Evolutionary conservation across 2,329 filamentous ascomycete genomes (phyloP).

Genomic region (Alternaria arborescens): DNA sequence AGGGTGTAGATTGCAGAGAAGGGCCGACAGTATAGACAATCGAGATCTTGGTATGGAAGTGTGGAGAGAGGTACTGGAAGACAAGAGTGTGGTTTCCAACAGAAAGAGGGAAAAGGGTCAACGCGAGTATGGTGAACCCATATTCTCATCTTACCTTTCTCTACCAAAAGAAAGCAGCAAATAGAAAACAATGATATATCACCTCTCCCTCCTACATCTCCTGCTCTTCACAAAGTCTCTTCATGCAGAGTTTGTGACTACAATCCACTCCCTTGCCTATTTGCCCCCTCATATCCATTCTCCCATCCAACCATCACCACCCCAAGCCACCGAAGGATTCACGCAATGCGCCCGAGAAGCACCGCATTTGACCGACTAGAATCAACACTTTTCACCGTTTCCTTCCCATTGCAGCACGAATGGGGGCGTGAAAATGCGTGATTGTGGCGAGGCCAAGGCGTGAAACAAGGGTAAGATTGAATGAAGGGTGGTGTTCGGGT

Average conservation of each 20-base stretch:
- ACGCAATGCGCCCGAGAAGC: constrained; percentile 12
- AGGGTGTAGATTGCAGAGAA: background rate
- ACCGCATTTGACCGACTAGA: constrained; percentile 21
- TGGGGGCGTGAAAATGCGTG: background rate
- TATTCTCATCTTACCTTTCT: background rate
- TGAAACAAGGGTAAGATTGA: background rate
- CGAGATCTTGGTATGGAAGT: background rate
- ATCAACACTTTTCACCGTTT: constrained; percentile 14
- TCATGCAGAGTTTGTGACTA: background rate
- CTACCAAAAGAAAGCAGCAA: background rate
- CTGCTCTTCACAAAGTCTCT: background rate
- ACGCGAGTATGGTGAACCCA: background rate
- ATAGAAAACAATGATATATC: background rate
- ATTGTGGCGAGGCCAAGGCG: background rate
- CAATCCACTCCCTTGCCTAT: background rate
- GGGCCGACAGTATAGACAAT: background rate
- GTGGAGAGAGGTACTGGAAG: background rate
- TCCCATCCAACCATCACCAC: background rate
- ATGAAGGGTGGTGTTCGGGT: background rate
- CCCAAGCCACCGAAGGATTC: constrained; percentile 12
- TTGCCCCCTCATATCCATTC: background rate
- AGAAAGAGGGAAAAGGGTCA: background rate
- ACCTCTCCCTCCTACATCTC: background rate
- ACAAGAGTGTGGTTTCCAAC: background rate
- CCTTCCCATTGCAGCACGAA: constrained; percentile 13